These are phyloP conservation scores for Pythium insidiosum DNA, from an alignment of 352 stramenopile genomes.

Conservation along the genomic window DNA sequence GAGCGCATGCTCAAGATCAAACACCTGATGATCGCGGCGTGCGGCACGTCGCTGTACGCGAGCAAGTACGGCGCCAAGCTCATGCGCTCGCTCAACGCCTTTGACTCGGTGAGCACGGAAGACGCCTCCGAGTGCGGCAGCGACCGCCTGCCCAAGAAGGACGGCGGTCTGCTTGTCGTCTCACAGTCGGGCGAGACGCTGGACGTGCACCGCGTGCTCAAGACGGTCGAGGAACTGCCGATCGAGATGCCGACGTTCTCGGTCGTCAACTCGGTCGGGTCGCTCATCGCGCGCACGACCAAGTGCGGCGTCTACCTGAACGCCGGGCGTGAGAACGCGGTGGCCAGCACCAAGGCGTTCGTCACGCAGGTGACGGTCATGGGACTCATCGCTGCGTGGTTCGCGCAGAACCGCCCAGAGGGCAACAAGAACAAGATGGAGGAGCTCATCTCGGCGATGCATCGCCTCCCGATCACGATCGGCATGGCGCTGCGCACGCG, in stretches of 20 bases:
- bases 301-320: slow-evolving; percentile 97
- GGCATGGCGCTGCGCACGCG: slow-evolving; percentile 94
- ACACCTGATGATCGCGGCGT: slow-evolving; percentile 92
- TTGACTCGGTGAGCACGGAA: slow-evolving; percentile 89
- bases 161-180: slow-evolving; percentile 92
- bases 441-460: slow-evolving; percentile 92
- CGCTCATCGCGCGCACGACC: slow-evolving; percentile 92
- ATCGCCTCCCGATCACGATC: slow-evolving; percentile 96
- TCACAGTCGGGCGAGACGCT: slow-evolving; percentile 98
- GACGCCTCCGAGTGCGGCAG: slow-evolving; percentile 89
- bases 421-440: slow-evolving; percentile 80
- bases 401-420: slow-evolving; percentile 86
- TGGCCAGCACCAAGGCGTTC: slow-evolving; percentile 99
- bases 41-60: slow-evolving; percentile 93
- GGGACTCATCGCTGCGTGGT: slow-evolving; percentile 85
- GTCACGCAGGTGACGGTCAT: slow-evolving; percentile 95
- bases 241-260: slow-evolving; percentile 82
- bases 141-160: slow-evolving; percentile 83
- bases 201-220: slow-evolving; percentile 93
- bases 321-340: slow-evolving; percentile 95
- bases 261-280: slow-evolving; percentile 97
- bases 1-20: slow-evolving; percentile 89
- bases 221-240: slow-evolving; percentile 71
- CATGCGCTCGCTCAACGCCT: slow-evolving; percentile 95
- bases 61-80: slow-evolving; percentile 91